A percentile compares a stretch with the other conserved stretches of the same genome.
Conservation (phyloP, 345 rosid species). For the Murraya paniculata region DNA sequence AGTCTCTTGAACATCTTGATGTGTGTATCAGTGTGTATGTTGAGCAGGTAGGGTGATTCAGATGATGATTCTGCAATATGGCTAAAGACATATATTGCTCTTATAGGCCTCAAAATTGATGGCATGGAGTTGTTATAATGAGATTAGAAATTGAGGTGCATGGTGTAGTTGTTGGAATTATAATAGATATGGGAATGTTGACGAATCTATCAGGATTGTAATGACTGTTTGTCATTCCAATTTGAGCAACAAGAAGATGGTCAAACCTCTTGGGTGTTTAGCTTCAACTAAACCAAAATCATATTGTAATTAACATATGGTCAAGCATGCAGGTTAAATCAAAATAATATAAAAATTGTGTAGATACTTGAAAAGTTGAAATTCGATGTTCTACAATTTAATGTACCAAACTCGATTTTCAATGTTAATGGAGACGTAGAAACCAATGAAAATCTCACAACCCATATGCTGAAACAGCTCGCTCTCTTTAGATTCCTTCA, state of each 20-base stretch:
- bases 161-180: slow-evolving; percentile 13
- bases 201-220: neutral
- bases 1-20: slow-evolving; percentile 18
- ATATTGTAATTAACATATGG: neutral
- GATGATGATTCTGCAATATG: neutral
- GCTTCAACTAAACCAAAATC: slow-evolving; percentile 14
- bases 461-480: too few species aligned
- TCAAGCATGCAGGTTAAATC: neutral
- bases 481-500: too few species aligned
- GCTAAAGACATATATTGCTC: neutral
- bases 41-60: neutral
- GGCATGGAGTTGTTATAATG: slow-evolving; percentile 16
- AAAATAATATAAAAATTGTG: too few species aligned
- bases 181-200: neutral
- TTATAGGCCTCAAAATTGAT: neutral
- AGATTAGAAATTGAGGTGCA: neutral
- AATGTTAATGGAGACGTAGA: too few species aligned
- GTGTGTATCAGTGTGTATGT: neutral
- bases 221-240: too few species aligned
- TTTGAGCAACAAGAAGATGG: neutral
- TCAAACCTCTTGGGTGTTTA: neutral
- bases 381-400: too few species aligned
- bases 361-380: neutral
- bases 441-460: too few species aligned
- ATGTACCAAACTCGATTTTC: neutral